Conservation (phyloP, 495 filamentous ascomycete genomes). For the Hypoxylon intermedium region DNA sequence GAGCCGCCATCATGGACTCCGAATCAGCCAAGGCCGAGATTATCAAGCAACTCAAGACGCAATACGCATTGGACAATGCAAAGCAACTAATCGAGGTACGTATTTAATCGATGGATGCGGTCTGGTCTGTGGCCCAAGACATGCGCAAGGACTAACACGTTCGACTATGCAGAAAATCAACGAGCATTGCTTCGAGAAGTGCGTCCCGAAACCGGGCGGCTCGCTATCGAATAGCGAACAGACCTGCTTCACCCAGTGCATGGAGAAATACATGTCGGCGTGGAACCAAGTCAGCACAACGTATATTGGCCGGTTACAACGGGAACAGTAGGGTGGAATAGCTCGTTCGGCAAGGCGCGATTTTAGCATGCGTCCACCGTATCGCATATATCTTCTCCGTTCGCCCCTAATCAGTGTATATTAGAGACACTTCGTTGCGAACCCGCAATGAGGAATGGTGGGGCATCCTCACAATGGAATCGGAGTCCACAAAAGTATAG, state of each 20-base stretch:
- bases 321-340: slow-evolving; percentile 52
- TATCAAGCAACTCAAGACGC: slow-evolving; percentile 75
- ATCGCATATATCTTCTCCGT: neutral
- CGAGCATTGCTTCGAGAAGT: slow-evolving; percentile 94
- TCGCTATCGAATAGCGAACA: slow-evolving; percentile 76
- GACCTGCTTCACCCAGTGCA: slow-evolving; percentile 83
- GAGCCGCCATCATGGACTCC: slow-evolving; percentile 49
- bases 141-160: slow-evolving; percentile 1
- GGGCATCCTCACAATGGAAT: slow-evolving; percentile 11
- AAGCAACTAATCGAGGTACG: slow-evolving; percentile 75
- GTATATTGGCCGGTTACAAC: slow-evolving; percentile 76
- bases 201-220: slow-evolving; percentile 81
- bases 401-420: slow-evolving; percentile 12
- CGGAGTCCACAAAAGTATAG: slow-evolving; percentile 15
- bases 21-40: slow-evolving; percentile 67
- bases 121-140: neutral
- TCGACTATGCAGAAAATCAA: slow-evolving; percentile 80
- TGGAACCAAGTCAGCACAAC: slow-evolving; percentile 86
- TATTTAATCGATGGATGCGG: neutral
- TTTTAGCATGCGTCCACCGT: neutral
- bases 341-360: neutral
- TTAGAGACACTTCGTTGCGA: slow-evolving; percentile 6
- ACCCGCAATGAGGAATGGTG: neutral
- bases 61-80: slow-evolving; percentile 78
- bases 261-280: slow-evolving; percentile 95